Percentiles rank a stretch among this genome's conserved stretches.
Evolutionary conservation across 2,329 filamentous ascomycete genomes (phyloP).

Genomic region (Dactylellina cionopaga): DNA sequence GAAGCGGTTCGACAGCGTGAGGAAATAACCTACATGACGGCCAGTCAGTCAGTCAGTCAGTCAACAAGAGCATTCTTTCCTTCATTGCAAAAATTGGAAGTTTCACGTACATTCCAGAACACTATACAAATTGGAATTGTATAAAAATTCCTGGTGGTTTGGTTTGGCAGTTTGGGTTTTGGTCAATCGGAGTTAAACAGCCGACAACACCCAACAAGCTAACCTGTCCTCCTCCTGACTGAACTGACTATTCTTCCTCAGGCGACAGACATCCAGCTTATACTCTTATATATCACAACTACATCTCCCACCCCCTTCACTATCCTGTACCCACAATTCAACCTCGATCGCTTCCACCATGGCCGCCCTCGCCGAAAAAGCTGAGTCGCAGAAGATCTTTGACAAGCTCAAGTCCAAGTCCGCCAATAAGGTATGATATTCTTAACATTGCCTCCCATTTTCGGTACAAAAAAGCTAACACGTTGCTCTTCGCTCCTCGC

Average conservation of each 20-base stretch:
- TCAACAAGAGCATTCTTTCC: no score
- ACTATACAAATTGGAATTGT: no score
- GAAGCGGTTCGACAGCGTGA: no score
- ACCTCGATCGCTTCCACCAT: constrained; percentile 59
- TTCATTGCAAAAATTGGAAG: no score
- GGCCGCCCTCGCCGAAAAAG: constrained; percentile 79
- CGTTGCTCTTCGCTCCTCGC: constrained; percentile 44
- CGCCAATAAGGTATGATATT: constrained; percentile 80
- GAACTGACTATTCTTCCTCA: constrained; percentile 4
- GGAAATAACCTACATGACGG: background rate
- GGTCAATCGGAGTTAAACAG: background rate
- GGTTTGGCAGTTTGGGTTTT: no score
- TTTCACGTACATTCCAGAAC: no score
- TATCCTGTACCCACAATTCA: constrained; percentile 4
- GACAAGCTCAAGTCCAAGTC: constrained; percentile 94
- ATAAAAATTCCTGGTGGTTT: no score
- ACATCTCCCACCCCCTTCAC: constrained; percentile 63
- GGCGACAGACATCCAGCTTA: background rate
- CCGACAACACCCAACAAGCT: constrained; percentile 30
- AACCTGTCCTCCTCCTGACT: constrained; percentile 37
- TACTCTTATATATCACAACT: constrained; percentile 60
- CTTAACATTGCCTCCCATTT: constrained; percentile 51
- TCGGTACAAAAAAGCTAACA: constrained; percentile 43
- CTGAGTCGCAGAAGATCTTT: constrained; percentile 96
- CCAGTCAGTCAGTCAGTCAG: background rate